Percentiles rank a stretch among this genome's conserved stretches.
These are phyloP conservation scores for Stemphylium beticola DNA, from an alignment of 2,329 filamentous ascomycete species.

Conservation along the genomic window DNA sequence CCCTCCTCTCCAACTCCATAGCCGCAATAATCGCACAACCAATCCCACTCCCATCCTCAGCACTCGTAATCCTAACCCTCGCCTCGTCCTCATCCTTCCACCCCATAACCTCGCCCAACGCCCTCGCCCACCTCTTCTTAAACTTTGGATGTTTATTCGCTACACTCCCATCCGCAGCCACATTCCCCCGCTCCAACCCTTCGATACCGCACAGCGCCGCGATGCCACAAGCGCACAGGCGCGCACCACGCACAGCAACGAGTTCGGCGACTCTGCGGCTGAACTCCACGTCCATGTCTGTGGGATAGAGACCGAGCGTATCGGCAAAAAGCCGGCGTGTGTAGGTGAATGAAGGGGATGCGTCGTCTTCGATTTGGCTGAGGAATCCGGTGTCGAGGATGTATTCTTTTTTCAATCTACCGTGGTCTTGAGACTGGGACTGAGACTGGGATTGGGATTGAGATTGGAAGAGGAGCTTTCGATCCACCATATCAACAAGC, in stretches of 20 bases:
- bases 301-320: slow-evolving; percentile 26
- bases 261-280: slow-evolving; percentile 38
- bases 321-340: slow-evolving; percentile 31
- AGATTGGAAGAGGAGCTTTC: slow-evolving; percentile 74
- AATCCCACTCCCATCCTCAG: slow-evolving; percentile 51
- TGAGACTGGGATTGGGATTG: slow-evolving; percentile 69
- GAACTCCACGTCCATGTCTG: slow-evolving; percentile 36
- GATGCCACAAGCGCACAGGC: slow-evolving; percentile 48
- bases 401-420: slow-evolving; percentile 55
- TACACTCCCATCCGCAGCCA: slow-evolving; percentile 50
- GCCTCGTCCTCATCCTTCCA: slow-evolving; percentile 41
- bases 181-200: slow-evolving; percentile 39
- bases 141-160: slow-evolving; percentile 53
- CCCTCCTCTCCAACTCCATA: slow-evolving; percentile 36
- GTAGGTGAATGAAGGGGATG: slow-evolving; percentile 21
- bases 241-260: slow-evolving; percentile 43
- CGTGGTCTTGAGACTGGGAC: slow-evolving; percentile 44
- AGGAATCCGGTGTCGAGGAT: slow-evolving; percentile 88
- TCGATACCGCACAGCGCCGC: slow-evolving; percentile 48
- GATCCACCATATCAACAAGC: slow-evolving; percentile 65
- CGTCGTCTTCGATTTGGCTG: slow-evolving; percentile 77
- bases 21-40: slow-evolving; percentile 48
- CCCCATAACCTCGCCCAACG: slow-evolving; percentile 48
- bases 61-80: slow-evolving; percentile 45
- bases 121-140: slow-evolving; percentile 49